Evolutionary conservation across 202 grass and related monocot species (phyloP), one percentile per base, ranked within the genome.

Genomic region (Hordeum pubiflorum): DNA sequence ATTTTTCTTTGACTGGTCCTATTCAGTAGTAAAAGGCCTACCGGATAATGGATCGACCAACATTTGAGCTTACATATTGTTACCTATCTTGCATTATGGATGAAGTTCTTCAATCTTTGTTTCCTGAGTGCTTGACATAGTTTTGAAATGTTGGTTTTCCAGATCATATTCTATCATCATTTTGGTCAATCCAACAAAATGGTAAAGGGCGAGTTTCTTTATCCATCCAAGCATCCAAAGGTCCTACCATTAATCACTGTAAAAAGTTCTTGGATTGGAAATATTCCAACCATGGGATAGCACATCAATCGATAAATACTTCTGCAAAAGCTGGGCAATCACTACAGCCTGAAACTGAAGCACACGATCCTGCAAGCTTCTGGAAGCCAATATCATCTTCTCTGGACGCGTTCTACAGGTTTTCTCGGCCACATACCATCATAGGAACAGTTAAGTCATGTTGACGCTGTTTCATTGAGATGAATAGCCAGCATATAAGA

Each of bases 361-460:
- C 76, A 75, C 78, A 77, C 71, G 88, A 86, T 63, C 60, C 81
- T 7, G 72, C 74, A 69, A 91, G 55, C 55, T 55, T 85, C 34
- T 91, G 83, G 88, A 86, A 79, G 58, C 27, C 83, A 76, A 82
- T 94, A 81, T 80, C 88, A 40, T 82, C 90, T 88, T 88, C 83
- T 33, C 66, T 99, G 76, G 79, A 93, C 82, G 92, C 89, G 20
- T 93, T 99, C 67, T 99, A 99, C 87, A 85, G 96, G 82, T 96
- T 99, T 89, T 93, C 90, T 34, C 96, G 96, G 52, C 90, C 96
- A 23, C 92, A 99, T 77, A 96, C 96, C 50, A 32, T 99, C 73
- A 99, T 99, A 88, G 96, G 96, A 99, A 99, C 96, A 87, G 96
- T 99, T 93, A 88, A 93, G 87, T 87, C 75, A 1, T 84, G 69